Percentiles rank a stretch among this genome's conserved stretches.
Evolutionary conservation across 1,284 basidiomycete genomes (phyloP).

Genomic region (Takashimella tepidaria): DNA sequence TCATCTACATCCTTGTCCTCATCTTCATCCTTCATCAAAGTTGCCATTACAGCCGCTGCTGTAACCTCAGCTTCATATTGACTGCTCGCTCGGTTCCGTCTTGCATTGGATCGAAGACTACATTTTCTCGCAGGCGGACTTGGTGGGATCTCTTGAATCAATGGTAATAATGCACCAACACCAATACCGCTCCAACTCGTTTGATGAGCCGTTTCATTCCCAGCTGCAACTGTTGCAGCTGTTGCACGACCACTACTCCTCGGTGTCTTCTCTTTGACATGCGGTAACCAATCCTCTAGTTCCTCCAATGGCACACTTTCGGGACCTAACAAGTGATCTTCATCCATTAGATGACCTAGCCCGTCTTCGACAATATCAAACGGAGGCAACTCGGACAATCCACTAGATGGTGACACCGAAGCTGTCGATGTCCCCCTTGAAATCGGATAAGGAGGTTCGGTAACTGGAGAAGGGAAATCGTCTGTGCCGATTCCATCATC

Average conservation of each 20-base stretch:
- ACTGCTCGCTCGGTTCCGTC: constrained; percentile 11
- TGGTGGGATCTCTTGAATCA: constrained; percentile 5
- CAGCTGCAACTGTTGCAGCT: constrained; percentile 6
- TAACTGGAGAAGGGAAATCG: constrained; percentile 39
- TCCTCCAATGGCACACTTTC: constrained; percentile 43
- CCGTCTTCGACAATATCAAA: constrained; percentile 24
- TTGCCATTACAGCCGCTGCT: no score
- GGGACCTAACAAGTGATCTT: constrained; percentile 27
- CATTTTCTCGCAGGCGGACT: constrained; percentile 15
- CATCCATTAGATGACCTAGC: no score
- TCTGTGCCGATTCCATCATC: constrained; percentile 37
- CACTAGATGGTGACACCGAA: constrained; percentile 26
- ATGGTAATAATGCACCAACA: constrained; percentile 9
- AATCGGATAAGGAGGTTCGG: constrained; percentile 11
- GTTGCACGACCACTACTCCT: constrained; percentile 9
- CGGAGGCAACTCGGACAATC: constrained; percentile 30
- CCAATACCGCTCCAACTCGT: constrained; percentile 40
- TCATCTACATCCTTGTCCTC: constrained; percentile 17
- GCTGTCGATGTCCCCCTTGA: constrained; percentile 21
- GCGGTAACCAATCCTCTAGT: constrained; percentile 38
- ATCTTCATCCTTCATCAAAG: not conserved
- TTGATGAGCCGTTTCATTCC: constrained; percentile 10
- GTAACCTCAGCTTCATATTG: no score
- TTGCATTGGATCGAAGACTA: constrained; percentile 8
- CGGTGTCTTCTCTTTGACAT: constrained; percentile 13